A percentile compares a stretch with the other conserved stretches of the same genome.
Conservation (phyloP, 1,284 basidiomycete genomes). For the Hemileia vastatrix region DNA sequence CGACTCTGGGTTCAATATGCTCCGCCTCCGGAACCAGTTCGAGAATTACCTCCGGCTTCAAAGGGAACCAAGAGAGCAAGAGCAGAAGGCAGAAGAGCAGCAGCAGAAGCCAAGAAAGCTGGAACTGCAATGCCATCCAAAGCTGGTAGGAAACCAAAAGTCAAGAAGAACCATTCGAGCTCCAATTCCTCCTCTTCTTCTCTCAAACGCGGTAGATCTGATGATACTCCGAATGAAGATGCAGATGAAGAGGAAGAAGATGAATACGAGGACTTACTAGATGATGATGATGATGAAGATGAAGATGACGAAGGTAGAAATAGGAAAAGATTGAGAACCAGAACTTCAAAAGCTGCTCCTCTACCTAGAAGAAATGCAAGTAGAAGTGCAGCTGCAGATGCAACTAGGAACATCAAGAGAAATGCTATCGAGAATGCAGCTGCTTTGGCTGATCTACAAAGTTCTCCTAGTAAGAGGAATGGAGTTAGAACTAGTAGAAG, state of each 20-base stretch:
- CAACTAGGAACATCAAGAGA: background rate
- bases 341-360: background rate
- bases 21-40: constrained; percentile 39
- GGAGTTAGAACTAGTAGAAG: background rate
- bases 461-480: background rate
- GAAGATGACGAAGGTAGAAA: background rate
- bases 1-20: constrained; percentile 72
- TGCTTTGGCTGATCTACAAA: background rate
- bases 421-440: background rate
- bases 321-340: background rate
- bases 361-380: background rate
- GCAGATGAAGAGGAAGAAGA: constrained; percentile 22
- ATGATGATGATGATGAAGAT: constrained; percentile 25
- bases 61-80: constrained; percentile 25
- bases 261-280: constrained; percentile 26
- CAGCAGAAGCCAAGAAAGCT: constrained; percentile 30
- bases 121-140: no score
- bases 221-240: constrained; percentile 12
- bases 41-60: constrained; percentile 5
- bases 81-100: constrained; percentile 6
- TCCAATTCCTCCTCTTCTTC: no score
- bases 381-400: background rate
- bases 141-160: constrained; percentile 15
- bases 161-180: constrained; percentile 5
- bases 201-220: background rate